Conservation (phyloP, 1,284 basidiomycete species). For the Trichosporon asahii region DNA sequence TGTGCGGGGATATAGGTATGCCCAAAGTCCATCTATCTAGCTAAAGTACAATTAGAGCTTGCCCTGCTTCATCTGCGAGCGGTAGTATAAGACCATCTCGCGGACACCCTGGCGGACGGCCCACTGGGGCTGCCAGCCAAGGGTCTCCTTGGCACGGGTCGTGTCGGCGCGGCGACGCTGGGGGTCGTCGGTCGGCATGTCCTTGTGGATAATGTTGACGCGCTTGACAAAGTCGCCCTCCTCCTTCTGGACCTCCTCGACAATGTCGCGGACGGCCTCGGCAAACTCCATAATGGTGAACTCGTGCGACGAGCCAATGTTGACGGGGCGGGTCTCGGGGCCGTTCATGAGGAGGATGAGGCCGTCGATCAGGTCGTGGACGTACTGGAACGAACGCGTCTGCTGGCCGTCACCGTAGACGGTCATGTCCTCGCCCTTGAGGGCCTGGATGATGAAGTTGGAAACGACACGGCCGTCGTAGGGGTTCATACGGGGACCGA, state of each 20-base stretch:
- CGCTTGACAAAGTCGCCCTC: constrained; percentile 63
- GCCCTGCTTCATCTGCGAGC: constrained; percentile 21
- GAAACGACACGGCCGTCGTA: constrained; percentile 94
- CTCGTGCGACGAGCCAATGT: constrained; percentile 90
- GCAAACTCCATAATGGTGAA: constrained; percentile 90
- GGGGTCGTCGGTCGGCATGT: constrained; percentile 89
- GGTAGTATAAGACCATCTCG: constrained; percentile 30
- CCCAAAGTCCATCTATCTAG: not conserved
- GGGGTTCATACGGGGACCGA: constrained; percentile 71
- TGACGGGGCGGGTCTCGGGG: constrained; percentile 82
- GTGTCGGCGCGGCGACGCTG: constrained; percentile 91
- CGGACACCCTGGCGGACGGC: constrained; percentile 47
- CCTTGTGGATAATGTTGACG: constrained; percentile 74
- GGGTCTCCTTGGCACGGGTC: constrained; percentile 75
- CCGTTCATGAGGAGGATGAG: constrained; percentile 92
- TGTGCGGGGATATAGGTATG: not conserved
- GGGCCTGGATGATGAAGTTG: constrained; percentile 96
- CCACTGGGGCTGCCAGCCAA: constrained; percentile 90
- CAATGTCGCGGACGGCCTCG: constrained; percentile 78
- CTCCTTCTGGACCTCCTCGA: constrained; percentile 80
- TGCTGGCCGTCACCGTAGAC: constrained; percentile 95
- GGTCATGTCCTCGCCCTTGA: constrained; percentile 91
- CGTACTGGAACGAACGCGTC: constrained; percentile 93
- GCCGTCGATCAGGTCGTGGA: constrained; percentile 57
- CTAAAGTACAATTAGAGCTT: constrained; percentile 15